A percentile compares a stretch with the other conserved stretches of the same genome.
These are phyloP conservation scores for Penicillium brevicompactum DNA, from an alignment of 2,329 filamentous ascomycete species.

Conservation along the genomic window DNA sequence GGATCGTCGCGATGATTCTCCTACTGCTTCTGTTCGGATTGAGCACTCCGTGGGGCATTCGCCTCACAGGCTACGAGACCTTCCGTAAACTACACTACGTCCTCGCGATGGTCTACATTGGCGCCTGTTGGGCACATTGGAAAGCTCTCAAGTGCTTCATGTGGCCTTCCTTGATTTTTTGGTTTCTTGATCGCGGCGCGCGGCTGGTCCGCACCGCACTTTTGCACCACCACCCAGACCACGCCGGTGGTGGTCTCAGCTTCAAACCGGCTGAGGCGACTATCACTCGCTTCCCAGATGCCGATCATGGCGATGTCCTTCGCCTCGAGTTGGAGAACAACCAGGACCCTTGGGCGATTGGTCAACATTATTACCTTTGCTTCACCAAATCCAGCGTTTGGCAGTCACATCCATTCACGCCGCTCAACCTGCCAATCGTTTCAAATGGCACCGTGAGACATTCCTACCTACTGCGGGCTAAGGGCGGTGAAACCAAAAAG, in stretches of 20 bases:
- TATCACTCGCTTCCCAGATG: constrained; percentile 59
- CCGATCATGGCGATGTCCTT: constrained; percentile 62
- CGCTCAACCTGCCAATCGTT: constrained; percentile 56
- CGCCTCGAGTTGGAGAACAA: constrained; percentile 66
- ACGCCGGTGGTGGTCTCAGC: constrained; percentile 7
- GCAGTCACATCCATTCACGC: constrained; percentile 74
- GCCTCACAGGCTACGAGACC: constrained; percentile 72
- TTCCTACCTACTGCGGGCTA: constrained; percentile 52
- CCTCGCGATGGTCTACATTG: constrained; percentile 72
- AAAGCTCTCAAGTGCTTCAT: constrained; percentile 67
- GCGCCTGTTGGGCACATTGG: constrained; percentile 78
- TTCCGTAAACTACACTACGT: constrained; percentile 76
- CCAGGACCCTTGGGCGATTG: constrained; percentile 64
- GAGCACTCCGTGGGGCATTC: constrained; percentile 62
- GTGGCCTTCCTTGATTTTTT: constrained; percentile 65
- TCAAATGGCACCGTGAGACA: constrained; percentile 26
- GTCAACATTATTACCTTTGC: constrained; percentile 72
- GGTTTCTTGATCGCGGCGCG: constrained; percentile 64
- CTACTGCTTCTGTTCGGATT: constrained; percentile 63
- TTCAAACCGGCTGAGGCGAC: constrained; percentile 42
- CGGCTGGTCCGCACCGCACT: constrained; percentile 61
- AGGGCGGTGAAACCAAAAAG: constrained; percentile 36
- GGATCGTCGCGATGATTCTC: constrained; percentile 67
- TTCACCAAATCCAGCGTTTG: constrained; percentile 68
- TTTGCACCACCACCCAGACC: constrained; percentile 52